These are phyloP conservation scores for Penicillium crystallinum DNA, from an alignment of 495 filamentous ascomycete species.

Conservation along the genomic window DNA sequence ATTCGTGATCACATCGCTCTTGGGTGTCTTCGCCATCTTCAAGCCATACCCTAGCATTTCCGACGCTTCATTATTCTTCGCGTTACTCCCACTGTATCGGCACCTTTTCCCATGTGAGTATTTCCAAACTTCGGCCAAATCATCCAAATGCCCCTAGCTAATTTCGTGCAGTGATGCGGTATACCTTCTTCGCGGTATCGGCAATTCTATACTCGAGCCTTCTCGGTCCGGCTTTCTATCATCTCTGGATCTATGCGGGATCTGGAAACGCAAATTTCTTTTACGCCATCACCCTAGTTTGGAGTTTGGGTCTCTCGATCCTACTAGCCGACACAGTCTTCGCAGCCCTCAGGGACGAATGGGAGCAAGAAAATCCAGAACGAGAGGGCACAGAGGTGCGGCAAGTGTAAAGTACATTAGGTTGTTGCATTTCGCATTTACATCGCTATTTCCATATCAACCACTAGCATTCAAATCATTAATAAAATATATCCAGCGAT, in stretches of 20 bases:
- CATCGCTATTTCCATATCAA: background rate
- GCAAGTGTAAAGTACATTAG: constrained; percentile 59
- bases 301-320: constrained; percentile 81
- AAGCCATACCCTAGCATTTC: constrained; percentile 93
- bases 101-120: constrained; percentile 88
- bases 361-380: constrained; percentile 88
- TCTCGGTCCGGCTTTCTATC: constrained; percentile 91
- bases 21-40: constrained; percentile 88
- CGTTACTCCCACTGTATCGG: constrained; percentile 76
- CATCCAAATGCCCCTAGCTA: constrained; percentile 4
- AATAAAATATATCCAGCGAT: background rate
- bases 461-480: background rate
- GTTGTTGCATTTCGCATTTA: background rate
- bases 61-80: constrained; percentile 78
- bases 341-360: constrained; percentile 85
- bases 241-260: constrained; percentile 97
- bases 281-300: constrained; percentile 96
- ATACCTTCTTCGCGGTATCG: constrained; percentile 79
- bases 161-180: constrained; percentile 68
- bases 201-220: constrained; percentile 81
- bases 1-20: constrained; percentile 72
- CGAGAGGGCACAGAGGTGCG: constrained; percentile 79
- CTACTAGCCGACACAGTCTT: constrained; percentile 81
- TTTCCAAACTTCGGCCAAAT: background rate
- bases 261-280: constrained; percentile 99